Evolutionary conservation across 768 basidiomycete genomes (phyloP), one percentile per base, ranked within the genome.

Genomic region (Boletellus ananas): DNA sequence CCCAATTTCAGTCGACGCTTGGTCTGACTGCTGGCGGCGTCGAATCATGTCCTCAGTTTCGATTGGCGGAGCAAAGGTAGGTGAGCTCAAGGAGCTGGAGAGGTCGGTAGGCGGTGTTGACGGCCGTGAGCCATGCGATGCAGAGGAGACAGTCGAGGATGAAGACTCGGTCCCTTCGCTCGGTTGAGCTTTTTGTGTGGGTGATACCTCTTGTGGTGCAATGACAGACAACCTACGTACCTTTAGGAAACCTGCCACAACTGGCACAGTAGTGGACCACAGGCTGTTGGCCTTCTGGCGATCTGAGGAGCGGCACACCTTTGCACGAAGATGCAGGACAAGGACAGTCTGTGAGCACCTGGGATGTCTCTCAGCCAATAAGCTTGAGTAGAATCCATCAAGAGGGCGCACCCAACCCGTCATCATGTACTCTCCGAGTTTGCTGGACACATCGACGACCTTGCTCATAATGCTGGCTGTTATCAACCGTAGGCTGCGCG

Each of bases 71-170:
- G 76, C 75, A 59, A 90, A 85, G 1, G 75, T 74, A 4, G 84
- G 82, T 3, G 85, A 87, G 54, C 77, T 81, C 3, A 77, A 68
- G 3, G 69, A 66, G 53, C 78, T 79, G 16, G 87, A 87, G 8
- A 85, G 59, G 55, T 91, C 88, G 8, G 90, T 92, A 6, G 84
- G 81, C 18, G 90, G 87, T 1, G 89, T 92, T 1, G 88, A 88
- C 38, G 81, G 70, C 16, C 82, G 76, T 27, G 87, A 87, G 37
- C 69, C 53, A 48, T 72, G 72, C 17, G 83, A 81, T 48, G 70
- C 72, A 4, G 79, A 79, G 8, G 78, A 75, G 31, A 67, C 57
- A 49, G 73, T 78, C 6, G 74, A 69, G 14, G 71, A 69, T 12
- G 52, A 72, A 54, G 61, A 66, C 51, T 53, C 71, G 25, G 56